Base-by-base conservation (phyloP, 306 rosid genomes). In the Fragaria nilgerrensis region DNA sequence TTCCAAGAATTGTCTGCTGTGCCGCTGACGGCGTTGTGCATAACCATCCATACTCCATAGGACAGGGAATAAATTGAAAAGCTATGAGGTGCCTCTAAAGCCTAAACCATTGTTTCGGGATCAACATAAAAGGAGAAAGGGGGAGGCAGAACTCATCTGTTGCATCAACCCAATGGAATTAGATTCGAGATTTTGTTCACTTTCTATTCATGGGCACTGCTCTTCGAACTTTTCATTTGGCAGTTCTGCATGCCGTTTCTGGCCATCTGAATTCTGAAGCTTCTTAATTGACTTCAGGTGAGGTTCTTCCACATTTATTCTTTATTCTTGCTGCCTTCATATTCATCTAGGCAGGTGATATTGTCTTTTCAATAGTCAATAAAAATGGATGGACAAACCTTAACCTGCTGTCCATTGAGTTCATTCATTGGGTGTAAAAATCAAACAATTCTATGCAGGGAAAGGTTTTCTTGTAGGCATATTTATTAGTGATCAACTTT, bases 101-200 rank as follows among this genome's bases (percentile, higher is more conserved):
- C 62, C 0, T 56, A 59, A 43, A 59, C 78, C 29, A 32, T 17
- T 59, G 23, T 16, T 25, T 17, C 25, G 10, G 23, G 74, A 3
- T 1, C 39, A 8, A 39, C 4, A 23, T 7, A 37, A 43, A 74
- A 27, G 45, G 11, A 29, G 36, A 75, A 2, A 23, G 77, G 70
- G 17, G 17, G n/a, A 29, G 48, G 13, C 56, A 3, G 8, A 74
- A 29, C 23, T 53, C 34, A 10, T n/a, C 4, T 70, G 13, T 20
- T 74, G 77, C 37, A 58, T 25, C 77, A 55, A 67, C 67, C 67
- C 11, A 63, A 75, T 75, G 81, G 93, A 85, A 89, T 81, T 83
- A 63, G 64, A 72, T 86, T 81, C 90, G 74, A 41, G 47, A 20
- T 77, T 39, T 39, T 61, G 45, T 37, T 47, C 1, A 11, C 32